Evolutionary conservation across 2,329 filamentous ascomycete genomes (phyloP).

Genomic region (Xylaria sp.): DNA sequence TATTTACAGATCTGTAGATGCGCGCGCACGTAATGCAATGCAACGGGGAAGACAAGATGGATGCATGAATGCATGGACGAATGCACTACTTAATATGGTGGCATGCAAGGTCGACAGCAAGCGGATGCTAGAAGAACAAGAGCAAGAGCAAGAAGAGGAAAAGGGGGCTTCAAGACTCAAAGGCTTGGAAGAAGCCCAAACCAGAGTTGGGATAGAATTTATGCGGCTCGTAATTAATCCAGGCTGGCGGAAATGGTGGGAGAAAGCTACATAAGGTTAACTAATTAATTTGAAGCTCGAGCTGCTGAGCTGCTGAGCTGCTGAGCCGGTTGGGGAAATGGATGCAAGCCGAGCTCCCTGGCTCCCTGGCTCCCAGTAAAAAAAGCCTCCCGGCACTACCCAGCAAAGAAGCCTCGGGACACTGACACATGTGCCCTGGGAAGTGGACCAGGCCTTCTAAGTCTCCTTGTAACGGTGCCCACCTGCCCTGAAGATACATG

Average conservation of each 20-base stretch:
- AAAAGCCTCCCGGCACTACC: no score
- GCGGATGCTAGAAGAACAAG: not conserved
- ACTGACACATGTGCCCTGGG: conserved; percentile 21
- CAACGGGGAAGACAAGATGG: no score
- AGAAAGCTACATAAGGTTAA: not conserved
- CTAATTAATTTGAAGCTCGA: not conserved
- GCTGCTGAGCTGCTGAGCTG: not conserved
- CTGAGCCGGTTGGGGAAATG: no score
- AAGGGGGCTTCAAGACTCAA: not conserved
- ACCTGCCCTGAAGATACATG: not conserved
- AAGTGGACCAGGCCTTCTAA: no score
- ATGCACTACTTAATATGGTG: no score
- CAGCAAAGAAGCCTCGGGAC: conserved; percentile 19
- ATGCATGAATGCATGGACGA: no score
- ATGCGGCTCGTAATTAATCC: not conserved
- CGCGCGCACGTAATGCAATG: no score
- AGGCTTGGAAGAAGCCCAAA: not conserved
- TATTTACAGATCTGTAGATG: no score
- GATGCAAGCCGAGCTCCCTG: not conserved
- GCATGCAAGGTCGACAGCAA: not conserved
- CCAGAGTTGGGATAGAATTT: not conserved
- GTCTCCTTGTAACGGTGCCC: not conserved
- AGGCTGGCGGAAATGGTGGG: not conserved
- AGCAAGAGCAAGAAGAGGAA: not conserved
- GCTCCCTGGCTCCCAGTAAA: no score